Base-by-base conservation (phyloP, 208 protist species). In the Acanthamoeba sp. region DNA sequence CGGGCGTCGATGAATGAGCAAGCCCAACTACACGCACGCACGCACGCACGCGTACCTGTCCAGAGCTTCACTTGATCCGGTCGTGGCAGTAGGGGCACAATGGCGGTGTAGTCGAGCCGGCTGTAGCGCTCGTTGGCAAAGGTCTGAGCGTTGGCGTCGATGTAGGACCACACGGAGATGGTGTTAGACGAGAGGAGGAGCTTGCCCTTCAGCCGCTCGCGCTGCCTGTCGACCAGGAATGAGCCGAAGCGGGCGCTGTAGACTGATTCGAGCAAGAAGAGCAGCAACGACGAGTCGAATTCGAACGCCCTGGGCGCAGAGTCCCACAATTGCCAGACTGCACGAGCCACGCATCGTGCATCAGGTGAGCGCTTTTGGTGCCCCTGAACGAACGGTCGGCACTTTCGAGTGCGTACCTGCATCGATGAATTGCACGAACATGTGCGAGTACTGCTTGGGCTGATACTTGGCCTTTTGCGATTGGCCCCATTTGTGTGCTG, bases 261-360 rank as follows among this genome's bases (percentile, higher is more conserved):
- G 6, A 93, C 48, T 7, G 89, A 76, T 22, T 93, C 89, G 48
- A 93, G 45, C 16, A 93, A 29, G 69, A 93, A 93, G 32, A 38
- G 29, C 6, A 93, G 89, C 24, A 93, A n/a, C 18, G 64, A 32
- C 5, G 6, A 24, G 34, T 76, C 59, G 69, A 93, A 93, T 29
- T 93, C 89, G 29, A 93, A 93, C 42, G 52, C 48, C 2, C 0
- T 6, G 7, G 89, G 89, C 24, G n/a, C 22, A 2, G 34, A 14
- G 18, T 57, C 34, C 89, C 89, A 93, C 48, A 93, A 24, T n/a
- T 93, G 89, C 89, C 89, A 93, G 42, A 93, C 89, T 76, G 64
- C 0, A 29, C 3, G 22, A 50, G 45, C 4, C 45, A 50, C 45
- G 12, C 4, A 50, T 12, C 45, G 45, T 50, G 45, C n/a, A n/a